phyloP scores from a whole-genome alignment of 1,284 basidiomycete genomes.

The Sparassis latifolia region DNA sequence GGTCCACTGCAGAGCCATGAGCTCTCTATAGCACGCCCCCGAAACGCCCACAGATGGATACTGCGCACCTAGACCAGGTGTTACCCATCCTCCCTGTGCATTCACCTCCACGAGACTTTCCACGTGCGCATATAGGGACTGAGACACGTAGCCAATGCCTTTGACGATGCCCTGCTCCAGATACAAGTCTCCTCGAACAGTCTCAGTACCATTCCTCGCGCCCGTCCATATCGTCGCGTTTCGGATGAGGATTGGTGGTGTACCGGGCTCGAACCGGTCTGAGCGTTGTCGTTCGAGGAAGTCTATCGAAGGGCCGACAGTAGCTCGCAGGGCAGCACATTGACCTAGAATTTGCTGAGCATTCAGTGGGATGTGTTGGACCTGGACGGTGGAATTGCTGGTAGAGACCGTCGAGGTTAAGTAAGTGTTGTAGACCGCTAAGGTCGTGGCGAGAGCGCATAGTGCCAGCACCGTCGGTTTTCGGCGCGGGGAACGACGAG shows the following conservation, averaged over 20 bases:
- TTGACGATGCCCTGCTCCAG: constrained; percentile 55
- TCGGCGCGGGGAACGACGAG: not conserved
- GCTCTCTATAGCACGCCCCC: not conserved
- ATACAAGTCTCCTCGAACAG: constrained; percentile 55
- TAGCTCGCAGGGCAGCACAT: constrained; percentile 38
- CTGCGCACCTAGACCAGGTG: constrained; percentile 52
- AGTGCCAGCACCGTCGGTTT: constrained; percentile 11
- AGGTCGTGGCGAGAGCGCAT: constrained; percentile 13
- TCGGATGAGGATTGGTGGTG: constrained; percentile 59
- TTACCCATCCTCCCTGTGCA: constrained; percentile 60
- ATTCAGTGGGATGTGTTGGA: constrained; percentile 34
- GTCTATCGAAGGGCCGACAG: constrained; percentile 41
- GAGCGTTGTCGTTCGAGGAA: constrained; percentile 54
- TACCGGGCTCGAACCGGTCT: constrained; percentile 68
- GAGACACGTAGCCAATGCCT: constrained; percentile 46
- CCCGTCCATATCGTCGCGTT: constrained; percentile 84
- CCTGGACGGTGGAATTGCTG: not conserved
- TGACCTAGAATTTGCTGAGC: constrained; percentile 37
- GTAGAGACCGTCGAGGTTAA: constrained; percentile 2
- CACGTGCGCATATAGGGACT: constrained; percentile 25
- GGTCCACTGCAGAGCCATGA: constrained; percentile 43
- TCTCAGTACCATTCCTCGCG: constrained; percentile 54
- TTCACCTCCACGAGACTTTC: constrained; percentile 45
- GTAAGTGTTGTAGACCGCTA: constrained; percentile 14
- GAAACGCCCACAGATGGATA: not conserved